Evolutionary conservation across 2,329 filamentous ascomycete species (phyloP).

Genomic region (Talaromyces sp.): DNA sequence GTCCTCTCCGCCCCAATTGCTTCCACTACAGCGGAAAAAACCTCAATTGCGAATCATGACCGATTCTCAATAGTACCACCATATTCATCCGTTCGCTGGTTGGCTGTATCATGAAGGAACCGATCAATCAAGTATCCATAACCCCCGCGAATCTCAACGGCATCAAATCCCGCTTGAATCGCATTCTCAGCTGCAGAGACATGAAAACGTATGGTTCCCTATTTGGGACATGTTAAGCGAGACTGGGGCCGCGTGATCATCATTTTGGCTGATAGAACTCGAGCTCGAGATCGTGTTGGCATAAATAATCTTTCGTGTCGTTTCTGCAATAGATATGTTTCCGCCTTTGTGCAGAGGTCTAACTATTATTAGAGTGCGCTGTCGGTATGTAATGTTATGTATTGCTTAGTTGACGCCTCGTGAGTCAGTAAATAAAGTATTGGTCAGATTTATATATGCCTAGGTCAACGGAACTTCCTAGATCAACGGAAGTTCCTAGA

Average conservation of each 20-base stretch:
- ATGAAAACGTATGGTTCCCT: slow-evolving; percentile 37
- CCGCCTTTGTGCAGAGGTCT: too few relatives aligned
- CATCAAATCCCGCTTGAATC: slow-evolving; percentile 51
- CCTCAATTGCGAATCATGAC: slow-evolving; percentile 52
- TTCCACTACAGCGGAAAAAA: slow-evolving; percentile 41
- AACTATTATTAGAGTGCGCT: too few relatives aligned
- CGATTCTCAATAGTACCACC: slow-evolving; percentile 50
- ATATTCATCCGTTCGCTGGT: slow-evolving; percentile 47
- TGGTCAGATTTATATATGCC: too few relatives aligned
- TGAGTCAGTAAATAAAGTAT: too few relatives aligned
- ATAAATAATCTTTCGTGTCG: too few relatives aligned
- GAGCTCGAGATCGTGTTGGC: slow-evolving; percentile 42
- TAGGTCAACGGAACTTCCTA: too few relatives aligned
- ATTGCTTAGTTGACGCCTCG: too few relatives aligned
- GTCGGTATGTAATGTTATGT: too few relatives aligned
- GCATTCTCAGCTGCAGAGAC: slow-evolving; percentile 47
- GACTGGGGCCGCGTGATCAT: slow-evolving; percentile 22
- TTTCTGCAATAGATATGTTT: too few relatives aligned
- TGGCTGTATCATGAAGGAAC: slow-evolving; percentile 47
- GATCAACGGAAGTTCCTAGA: too few relatives aligned
- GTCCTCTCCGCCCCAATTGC: slow-evolving; percentile 42
- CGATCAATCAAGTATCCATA: slow-evolving; percentile 52
- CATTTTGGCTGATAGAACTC: slow-evolving; percentile 28
- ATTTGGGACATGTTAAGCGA: slow-evolving; percentile 40
- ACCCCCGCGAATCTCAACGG: slow-evolving; percentile 47